phyloP scores from a whole-genome alignment of 1,284 basidiomycete species.

The Ustilago esculenta region DNA sequence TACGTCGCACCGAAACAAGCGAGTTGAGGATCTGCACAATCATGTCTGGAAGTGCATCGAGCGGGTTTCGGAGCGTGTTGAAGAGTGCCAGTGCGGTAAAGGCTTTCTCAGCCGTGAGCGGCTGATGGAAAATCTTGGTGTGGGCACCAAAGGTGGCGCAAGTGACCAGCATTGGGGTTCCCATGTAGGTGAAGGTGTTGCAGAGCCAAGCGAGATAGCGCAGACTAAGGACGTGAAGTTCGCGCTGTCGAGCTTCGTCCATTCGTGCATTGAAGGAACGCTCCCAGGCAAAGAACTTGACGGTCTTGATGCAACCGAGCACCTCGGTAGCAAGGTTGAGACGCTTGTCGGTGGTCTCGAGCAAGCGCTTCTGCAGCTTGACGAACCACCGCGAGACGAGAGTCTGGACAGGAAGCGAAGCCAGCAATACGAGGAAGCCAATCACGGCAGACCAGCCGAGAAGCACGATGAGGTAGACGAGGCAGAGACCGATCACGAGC shows the following conservation, averaged over 20 bases:
- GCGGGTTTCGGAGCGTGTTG: slow-evolving; percentile 61
- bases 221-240: slow-evolving; percentile 69
- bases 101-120: slow-evolving; percentile 70
- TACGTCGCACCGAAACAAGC: slow-evolving; percentile 65
- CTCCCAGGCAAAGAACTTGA: slow-evolving; percentile 75
- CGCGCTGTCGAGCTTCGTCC: slow-evolving; percentile 68
- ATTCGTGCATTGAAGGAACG: slow-evolving; percentile 69
- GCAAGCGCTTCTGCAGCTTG: slow-evolving; percentile 68
- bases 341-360: slow-evolving; percentile 71
- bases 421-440: slow-evolving; percentile 64
- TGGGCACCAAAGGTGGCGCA: slow-evolving; percentile 75
- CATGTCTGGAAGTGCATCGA: slow-evolving; percentile 65
- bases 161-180: slow-evolving; percentile 76
- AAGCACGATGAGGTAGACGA: slow-evolving; percentile 70
- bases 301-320: slow-evolving; percentile 70
- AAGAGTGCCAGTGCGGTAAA: slow-evolving; percentile 72
- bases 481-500: slow-evolving; percentile 69
- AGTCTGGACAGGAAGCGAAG: slow-evolving; percentile 58
- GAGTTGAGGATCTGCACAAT: slow-evolving; percentile 69
- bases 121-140: slow-evolving; percentile 70
- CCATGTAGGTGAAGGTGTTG: slow-evolving; percentile 68
- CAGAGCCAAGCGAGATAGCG: slow-evolving; percentile 68
- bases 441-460: slow-evolving; percentile 71
- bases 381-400: slow-evolving; percentile 69
- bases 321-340: slow-evolving; percentile 72